Evolutionary conservation across 2,329 filamentous ascomycete genomes (phyloP), one percentile per base, ranked within the genome.

Genomic region (Hypoxylon rubiginosum): DNA sequence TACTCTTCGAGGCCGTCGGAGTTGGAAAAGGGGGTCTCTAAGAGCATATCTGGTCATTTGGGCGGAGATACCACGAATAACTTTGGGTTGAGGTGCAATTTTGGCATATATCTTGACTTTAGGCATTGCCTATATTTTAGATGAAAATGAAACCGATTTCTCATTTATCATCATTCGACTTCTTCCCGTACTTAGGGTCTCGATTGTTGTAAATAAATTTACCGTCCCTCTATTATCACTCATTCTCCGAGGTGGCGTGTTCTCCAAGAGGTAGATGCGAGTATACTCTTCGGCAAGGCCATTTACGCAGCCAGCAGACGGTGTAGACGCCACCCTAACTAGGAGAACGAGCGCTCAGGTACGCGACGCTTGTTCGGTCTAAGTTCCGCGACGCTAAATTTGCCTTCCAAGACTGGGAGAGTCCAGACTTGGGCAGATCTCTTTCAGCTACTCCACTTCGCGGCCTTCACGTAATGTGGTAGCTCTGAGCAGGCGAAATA

Each of bases 41-140:
- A 2, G 8, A 17, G 46, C 53, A 60, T 19, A 13, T 4, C 49
- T 62, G 41, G 28, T 58, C 32, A 43, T 52, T 52, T 39, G 39
- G 30, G 45, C 39, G 50, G 50, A 59, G 59, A 66, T 66, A 63
- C 50, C 59, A 63, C 39, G 64, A 52, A 55, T 32, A n/a, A 28
- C n/a, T 45, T 45, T 50, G 11, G 15, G 58, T 49, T 30, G 15
- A 21, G 39, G 46, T 15, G 32, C 24, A 11, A 17, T 50, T 50
- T 30, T 19, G 39, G 17, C 17, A 17, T 50, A 28, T 48, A 48
- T 48, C 21, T 26, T 48, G 5, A 39, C 34, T 15, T 11, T 17
- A 7, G 21, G 45, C 24, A n/a, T 43, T 21, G 39, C n/a, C 21
- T 26, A 6, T 28, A 7, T 28, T 46, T 10, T 45, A 17, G 41